These are phyloP conservation scores for Porcisia hertigi DNA, from an alignment of 208 protist species.

Conservation along the genomic window DNA sequence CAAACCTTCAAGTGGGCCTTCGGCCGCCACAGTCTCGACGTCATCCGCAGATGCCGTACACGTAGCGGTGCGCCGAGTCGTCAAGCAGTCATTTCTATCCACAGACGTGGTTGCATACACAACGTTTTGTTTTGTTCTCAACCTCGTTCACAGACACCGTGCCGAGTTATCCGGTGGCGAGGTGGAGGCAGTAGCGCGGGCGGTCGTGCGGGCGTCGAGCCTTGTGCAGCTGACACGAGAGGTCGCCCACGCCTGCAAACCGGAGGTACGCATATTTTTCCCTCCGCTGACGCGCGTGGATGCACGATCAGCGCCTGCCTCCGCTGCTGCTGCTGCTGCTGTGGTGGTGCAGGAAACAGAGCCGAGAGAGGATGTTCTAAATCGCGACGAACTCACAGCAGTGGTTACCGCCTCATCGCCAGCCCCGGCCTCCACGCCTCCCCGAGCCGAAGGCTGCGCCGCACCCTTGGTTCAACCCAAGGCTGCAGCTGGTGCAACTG, in stretches of 20 bases:
- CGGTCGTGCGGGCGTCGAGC: conserved; percentile 13
- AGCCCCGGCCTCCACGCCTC: neutral
- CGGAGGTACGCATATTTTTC: conserved; percentile 27
- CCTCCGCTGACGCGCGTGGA: neutral
- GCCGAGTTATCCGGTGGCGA: conserved; percentile 38
- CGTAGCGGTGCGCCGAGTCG: neutral
- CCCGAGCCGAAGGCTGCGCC: neutral
- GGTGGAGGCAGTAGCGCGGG: conserved; percentile 32
- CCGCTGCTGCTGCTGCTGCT: neutral
- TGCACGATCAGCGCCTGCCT: neutral
- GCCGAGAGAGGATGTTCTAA: neutral
- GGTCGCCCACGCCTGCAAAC: conserved; percentile 26
- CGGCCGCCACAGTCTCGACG: neutral
- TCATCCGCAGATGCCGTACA: neutral
- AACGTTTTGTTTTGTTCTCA: conserved; percentile 18
- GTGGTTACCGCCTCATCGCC: neutral
- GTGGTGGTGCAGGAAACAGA: neutral
- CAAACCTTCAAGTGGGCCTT: no score
- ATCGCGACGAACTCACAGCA: neutral
- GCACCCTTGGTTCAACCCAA: neutral
- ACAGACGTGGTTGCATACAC: conserved; percentile 12
- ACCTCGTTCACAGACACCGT: conserved; percentile 19
- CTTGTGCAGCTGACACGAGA: conserved; percentile 14
- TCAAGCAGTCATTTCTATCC: conserved; percentile 15
- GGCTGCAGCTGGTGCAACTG: neutral